Evolutionary conservation across 2,329 filamentous ascomycete species (phyloP).

Genomic region (Colletotrichum sp.): DNA sequence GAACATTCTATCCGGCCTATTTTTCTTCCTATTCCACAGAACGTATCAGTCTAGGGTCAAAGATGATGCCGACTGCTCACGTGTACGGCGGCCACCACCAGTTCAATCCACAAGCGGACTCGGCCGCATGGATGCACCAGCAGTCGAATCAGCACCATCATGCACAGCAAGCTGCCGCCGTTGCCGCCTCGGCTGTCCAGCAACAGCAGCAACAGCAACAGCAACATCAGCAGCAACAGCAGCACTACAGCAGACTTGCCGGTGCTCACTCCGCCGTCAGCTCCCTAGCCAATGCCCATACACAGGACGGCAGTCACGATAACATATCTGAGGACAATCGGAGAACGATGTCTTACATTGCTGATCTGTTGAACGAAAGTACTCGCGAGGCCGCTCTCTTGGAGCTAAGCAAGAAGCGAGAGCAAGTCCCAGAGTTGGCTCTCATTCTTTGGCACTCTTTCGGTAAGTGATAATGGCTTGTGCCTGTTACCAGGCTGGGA

Average conservation of each 20-base stretch:
- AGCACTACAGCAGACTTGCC: conserved; percentile 47
- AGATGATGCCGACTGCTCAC: conserved; percentile 68
- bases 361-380: conserved; percentile 85
- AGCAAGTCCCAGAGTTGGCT: conserved; percentile 95
- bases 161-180: conserved; percentile 57
- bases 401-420: conserved; percentile 97
- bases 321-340: conserved; percentile 88
- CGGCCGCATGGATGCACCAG: conserved; percentile 71
- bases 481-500: background rate
- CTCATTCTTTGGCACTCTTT: conserved; percentile 99
- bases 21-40: background rate
- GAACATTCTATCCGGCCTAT: background rate
- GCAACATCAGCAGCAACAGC: conserved; percentile 42
- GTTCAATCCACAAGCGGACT: conserved; percentile 66
- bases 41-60: conserved; percentile 25
- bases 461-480: conserved; percentile 61
- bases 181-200: conserved; percentile 56
- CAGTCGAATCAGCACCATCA: conserved; percentile 66
- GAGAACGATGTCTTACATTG: conserved; percentile 90
- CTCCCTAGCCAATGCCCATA: conserved; percentile 46
- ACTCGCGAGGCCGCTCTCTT: conserved; percentile 90
- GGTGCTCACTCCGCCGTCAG: background rate
- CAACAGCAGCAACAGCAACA: conserved; percentile 53
- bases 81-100: conserved; percentile 70
- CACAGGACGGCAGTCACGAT: conserved; percentile 64